These are phyloP conservation scores for Nakazawaea populi DNA, from an alignment of 805 yeast species.

Conservation along the genomic window DNA sequence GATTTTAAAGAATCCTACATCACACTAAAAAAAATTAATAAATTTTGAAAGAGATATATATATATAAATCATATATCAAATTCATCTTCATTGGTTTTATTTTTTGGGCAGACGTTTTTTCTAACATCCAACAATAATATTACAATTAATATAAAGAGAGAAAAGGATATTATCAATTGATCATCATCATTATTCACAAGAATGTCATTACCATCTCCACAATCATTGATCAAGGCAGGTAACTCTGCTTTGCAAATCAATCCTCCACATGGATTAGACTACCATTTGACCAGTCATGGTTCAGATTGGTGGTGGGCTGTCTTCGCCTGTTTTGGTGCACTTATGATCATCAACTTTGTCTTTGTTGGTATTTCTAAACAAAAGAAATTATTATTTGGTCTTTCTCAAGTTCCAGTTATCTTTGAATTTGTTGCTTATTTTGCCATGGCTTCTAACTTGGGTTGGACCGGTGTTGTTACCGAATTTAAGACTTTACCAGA, in stretches of 20 bases:
- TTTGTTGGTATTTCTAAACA: background rate
- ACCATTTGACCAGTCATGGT: constrained; percentile 33
- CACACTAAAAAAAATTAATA: background rate
- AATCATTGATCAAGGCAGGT: constrained; percentile 11
- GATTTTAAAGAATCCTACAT: background rate
- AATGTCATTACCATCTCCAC: background rate
- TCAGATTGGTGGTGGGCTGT: constrained; percentile 39
- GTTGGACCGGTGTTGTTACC: constrained; percentile 33
- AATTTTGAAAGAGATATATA: too few species aligned
- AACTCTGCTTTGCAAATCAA: constrained; percentile 27
- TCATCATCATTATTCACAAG: too few species aligned
- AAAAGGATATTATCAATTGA: background rate
- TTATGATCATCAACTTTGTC: constrained; percentile 9
- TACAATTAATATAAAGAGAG: background rate
- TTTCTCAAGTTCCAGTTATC: constrained; percentile 27
- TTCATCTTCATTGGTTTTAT: too few species aligned
- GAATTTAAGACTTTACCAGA: constrained; percentile 29
- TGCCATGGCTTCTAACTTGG: constrained; percentile 41
- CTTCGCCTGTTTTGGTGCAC: constrained; percentile 25
- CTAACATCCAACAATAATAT: too few species aligned
- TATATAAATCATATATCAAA: too few species aligned
- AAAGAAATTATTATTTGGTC: constrained; percentile 20
- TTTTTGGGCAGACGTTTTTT: too few species aligned
- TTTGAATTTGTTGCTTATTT: constrained; percentile 29
- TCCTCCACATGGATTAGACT: constrained; percentile 17